These are phyloP conservation scores for Fusarium nodosum DNA, from an alignment of 2,329 filamentous ascomycete genomes.

Conservation along the genomic window DNA sequence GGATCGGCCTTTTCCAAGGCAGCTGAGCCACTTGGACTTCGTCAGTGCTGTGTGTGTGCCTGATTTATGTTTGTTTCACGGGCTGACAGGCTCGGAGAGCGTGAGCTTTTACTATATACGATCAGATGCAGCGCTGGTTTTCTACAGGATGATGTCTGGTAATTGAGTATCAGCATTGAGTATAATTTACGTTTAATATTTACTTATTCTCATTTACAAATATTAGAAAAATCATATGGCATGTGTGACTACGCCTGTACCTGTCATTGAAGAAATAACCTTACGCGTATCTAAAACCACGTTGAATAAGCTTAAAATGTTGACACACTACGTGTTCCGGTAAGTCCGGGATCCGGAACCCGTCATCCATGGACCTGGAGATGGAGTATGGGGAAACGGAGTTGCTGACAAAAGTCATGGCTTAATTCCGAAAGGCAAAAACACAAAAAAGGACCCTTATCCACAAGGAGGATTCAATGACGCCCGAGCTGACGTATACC, in stretches of 20 bases:
- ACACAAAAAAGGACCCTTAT: neutral
- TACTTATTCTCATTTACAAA: neutral
- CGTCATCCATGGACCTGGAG: conserved; percentile 1
- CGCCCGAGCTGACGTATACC: conserved; percentile 31
- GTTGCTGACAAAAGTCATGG: conserved; percentile 12
- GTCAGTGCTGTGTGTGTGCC: conserved; percentile 13
- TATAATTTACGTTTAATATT: neutral
- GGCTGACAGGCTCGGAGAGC: conserved; percentile 4
- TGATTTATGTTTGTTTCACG: conserved; percentile 1
- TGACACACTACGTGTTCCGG: conserved; percentile 7
- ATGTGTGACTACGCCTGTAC: too few species aligned
- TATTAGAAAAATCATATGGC: neutral
- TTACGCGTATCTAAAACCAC: neutral
- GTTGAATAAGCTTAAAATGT: conserved; percentile 29
- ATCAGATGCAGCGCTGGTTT: neutral
- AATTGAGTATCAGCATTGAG: too few species aligned
- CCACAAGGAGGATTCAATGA: conserved; percentile 25
- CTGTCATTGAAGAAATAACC: neutral
- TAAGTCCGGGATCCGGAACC: conserved; percentile 13
- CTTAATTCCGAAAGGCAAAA: conserved; percentile 26
- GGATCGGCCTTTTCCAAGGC: conserved; percentile 28
- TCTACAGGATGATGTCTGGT: neutral
- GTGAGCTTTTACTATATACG: neutral
- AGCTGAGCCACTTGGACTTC: conserved; percentile 38
- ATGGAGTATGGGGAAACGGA: conserved; percentile 5